A percentile compares a stretch with the other conserved stretches of the same genome.
These are phyloP conservation scores for Zymoseptoria pseudotritici DNA, from an alignment of 2,329 filamentous ascomycete species.

Conservation along the genomic window DNA sequence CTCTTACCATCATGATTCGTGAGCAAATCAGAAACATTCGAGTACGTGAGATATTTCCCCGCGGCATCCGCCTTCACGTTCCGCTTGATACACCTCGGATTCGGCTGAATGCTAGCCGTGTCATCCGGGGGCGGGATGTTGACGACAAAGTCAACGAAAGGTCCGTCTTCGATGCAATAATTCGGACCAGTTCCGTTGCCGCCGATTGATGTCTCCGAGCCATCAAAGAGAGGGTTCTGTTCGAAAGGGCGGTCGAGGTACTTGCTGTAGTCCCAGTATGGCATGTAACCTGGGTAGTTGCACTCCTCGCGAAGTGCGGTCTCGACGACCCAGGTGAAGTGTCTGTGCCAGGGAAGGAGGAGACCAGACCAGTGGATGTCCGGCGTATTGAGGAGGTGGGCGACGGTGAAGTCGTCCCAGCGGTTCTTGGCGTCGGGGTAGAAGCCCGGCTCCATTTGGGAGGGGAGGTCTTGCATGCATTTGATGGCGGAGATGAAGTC, in stretches of 20 bases:
- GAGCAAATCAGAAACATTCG: slow-evolving; percentile 6
- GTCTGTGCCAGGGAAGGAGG: slow-evolving; percentile 34
- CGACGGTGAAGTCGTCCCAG: slow-evolving; percentile 27
- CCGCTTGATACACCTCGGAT: slow-evolving; percentile 9
- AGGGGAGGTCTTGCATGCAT: slow-evolving; percentile 9
- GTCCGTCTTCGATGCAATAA: slow-evolving; percentile 46
- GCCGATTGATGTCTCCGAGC: slow-evolving; percentile 33
- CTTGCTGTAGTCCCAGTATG: slow-evolving; percentile 8
- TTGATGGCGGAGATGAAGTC: slow-evolving; percentile 14
- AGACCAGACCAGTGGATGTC: slow-evolving; percentile 22
- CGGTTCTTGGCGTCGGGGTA: slow-evolving; percentile 22
- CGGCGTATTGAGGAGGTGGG: slow-evolving; percentile 24
- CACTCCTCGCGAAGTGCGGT: slow-evolving; percentile 35
- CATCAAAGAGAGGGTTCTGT: slow-evolving; percentile 36
- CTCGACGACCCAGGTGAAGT: slow-evolving; percentile 37
- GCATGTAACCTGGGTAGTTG: slow-evolving; percentile 33
- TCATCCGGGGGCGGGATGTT: slow-evolving; percentile 5
- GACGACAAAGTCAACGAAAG: slow-evolving; percentile 38
- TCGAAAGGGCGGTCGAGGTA: slow-evolving; percentile 34
- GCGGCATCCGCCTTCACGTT: background rate
- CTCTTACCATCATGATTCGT: slow-evolving; percentile 4
- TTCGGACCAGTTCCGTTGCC: slow-evolving; percentile 38
- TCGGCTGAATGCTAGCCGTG: background rate
- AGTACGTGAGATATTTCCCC: slow-evolving; percentile 3
- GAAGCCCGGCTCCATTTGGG: slow-evolving; percentile 8